Evolutionary conservation across 177 flowering plant genomes (phyloP).

Genomic region (Tripterygium wilfordii): DNA sequence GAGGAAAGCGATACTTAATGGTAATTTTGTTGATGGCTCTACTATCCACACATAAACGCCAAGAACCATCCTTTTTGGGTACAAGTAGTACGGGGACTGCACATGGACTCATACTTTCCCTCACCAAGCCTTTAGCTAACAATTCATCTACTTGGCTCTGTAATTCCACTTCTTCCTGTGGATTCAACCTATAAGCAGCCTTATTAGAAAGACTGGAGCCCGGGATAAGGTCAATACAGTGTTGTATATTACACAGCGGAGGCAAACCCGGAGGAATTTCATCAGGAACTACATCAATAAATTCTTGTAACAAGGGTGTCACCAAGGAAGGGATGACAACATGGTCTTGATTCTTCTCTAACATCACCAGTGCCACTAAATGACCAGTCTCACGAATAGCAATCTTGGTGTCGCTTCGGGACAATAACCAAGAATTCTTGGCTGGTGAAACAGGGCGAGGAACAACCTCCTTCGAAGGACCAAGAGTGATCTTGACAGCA

Average conservation of each 20-base stretch:
- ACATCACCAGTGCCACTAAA: too few species aligned
- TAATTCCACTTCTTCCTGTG: neutral
- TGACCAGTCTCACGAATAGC: too few species aligned
- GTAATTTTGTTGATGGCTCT: constrained; percentile 4
- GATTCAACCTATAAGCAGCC: neutral
- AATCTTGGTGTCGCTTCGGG: too few species aligned
- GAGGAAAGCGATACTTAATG: neutral
- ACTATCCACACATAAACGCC: constrained; percentile 1
- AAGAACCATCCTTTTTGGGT: constrained; percentile 3
- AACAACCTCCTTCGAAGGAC: neutral
- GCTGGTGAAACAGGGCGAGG: neutral
- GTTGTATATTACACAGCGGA: neutral
- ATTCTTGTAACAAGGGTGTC: neutral
- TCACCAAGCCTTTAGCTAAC: neutral
- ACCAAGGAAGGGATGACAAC: neutral
- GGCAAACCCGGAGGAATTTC: neutral
- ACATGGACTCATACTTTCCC: neutral
- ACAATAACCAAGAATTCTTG: too few species aligned
- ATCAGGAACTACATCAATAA: neutral
- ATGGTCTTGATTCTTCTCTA: too few species aligned
- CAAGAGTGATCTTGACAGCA: neutral
- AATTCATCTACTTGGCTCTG: constrained; percentile 1
- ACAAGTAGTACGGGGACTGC: neutral
- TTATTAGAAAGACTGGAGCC: neutral
- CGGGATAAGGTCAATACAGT: constrained; percentile 1